phyloP scores from a whole-genome alignment of 306 rosid genomes.

The Acacia acuminata region DNA sequence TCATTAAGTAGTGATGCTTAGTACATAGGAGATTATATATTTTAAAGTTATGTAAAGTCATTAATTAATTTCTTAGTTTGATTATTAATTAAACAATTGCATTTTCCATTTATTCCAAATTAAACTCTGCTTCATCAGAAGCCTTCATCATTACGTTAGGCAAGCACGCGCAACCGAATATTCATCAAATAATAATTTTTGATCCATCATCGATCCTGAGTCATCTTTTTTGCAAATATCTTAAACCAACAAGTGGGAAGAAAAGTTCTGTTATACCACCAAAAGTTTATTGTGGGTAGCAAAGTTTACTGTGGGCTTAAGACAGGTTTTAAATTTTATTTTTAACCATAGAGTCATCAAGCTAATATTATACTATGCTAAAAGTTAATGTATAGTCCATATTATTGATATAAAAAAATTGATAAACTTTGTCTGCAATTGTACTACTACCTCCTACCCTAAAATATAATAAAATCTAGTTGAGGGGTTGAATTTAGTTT shows the following conservation, averaged over 20 bases:
- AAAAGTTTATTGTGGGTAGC: slow-evolving; percentile 11
- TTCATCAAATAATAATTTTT: slow-evolving; percentile 25
- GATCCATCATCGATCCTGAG: neutral
- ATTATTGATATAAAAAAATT: neutral
- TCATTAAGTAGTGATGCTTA: slow-evolving; percentile 22
- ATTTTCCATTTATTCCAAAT: slow-evolving; percentile 25
- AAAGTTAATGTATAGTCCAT: neutral
- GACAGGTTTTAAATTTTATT: neutral
- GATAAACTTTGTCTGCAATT: neutral
- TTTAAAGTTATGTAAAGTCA: slow-evolving; percentile 19
- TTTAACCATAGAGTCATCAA: neutral
- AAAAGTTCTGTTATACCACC: slow-evolving; percentile 19
- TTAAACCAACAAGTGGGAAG: neutral
- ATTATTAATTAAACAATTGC: slow-evolving; percentile 22
- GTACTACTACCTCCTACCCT: neutral
- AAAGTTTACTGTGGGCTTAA: slow-evolving; percentile 1
- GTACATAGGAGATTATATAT: neutral
- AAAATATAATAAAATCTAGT: too few relatives aligned
- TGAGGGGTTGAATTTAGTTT: too few relatives aligned
- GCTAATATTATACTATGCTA: neutral
- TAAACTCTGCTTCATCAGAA: neutral
- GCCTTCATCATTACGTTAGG: slow-evolving; percentile 29
- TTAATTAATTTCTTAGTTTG: slow-evolving; percentile 23
- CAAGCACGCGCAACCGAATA: slow-evolving; percentile 35
- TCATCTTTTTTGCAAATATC: neutral